These are phyloP conservation scores for Schwanniomyces pseudopolymorphus DNA, from an alignment of 805 yeast genomes.

Conservation along the genomic window DNA sequence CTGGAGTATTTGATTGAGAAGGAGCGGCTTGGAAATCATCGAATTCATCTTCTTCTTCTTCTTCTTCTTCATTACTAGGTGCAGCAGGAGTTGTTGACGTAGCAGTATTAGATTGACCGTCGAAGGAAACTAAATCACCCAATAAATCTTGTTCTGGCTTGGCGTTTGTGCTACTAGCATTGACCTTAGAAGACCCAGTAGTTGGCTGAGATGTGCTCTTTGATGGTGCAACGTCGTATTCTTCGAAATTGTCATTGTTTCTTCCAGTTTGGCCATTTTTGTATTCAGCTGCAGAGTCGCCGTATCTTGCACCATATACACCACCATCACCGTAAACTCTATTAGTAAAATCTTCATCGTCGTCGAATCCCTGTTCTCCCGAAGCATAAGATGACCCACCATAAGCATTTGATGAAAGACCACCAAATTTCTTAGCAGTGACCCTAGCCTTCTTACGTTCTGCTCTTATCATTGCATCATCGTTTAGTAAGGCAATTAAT, in stretches of 20 bases:
- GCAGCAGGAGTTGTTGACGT: conserved; percentile 14
- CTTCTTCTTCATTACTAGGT: conserved; percentile 13
- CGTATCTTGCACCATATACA: conserved; percentile 64
- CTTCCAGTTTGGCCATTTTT: conserved; percentile 32
- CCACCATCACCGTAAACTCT: conserved; percentile 74
- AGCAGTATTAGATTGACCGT: conserved; percentile 21
- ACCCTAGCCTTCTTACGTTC: conserved; percentile 92
- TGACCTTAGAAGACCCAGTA: conserved; percentile 34
- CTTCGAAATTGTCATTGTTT: conserved; percentile 51
- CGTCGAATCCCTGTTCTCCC: conserved; percentile 33
- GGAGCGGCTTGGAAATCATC: conserved; percentile 81
- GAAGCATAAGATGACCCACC: conserved; percentile 50
- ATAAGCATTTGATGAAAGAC: conserved; percentile 55
- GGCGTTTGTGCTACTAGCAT: conserved; percentile 27
- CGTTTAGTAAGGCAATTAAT: conserved; percentile 67
- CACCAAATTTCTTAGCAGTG: conserved; percentile 79
- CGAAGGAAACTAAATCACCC: conserved; percentile 47
- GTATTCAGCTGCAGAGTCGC: conserved; percentile 51
- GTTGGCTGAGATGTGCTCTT: conserved; percentile 33
- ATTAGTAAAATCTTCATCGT: conserved; percentile 48
- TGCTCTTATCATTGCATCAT: conserved; percentile 70
- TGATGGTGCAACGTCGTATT: conserved; percentile 49
- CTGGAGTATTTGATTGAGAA: conserved; percentile 17
- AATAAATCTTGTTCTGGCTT: conserved; percentile 46
- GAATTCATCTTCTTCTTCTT: conserved; percentile 69